A percentile compares a stretch with the other conserved stretches of the same genome.
phyloP scores from a whole-genome alignment of 148 eudicot species.

The Pouteria glomerata region DNA sequence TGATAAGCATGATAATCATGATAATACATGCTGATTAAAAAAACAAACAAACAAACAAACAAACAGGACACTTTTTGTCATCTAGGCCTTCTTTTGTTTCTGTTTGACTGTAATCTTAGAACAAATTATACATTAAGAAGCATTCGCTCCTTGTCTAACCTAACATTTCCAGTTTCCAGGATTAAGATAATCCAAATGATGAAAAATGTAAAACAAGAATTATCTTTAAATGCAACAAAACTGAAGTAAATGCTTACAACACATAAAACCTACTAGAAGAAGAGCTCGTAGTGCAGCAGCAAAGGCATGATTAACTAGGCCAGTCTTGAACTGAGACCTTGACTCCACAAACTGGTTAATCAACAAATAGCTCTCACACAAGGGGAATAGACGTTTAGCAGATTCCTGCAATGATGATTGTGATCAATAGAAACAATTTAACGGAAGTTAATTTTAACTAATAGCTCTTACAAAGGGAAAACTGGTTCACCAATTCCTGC shows the following conservation, averaged over 20 bases:
- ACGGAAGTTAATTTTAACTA: constrained; percentile 25
- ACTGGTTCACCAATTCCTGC: constrained; percentile 81
- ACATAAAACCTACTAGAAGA: constrained; percentile 59
- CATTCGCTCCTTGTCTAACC: neutral
- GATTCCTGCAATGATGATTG: constrained; percentile 55
- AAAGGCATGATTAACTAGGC: constrained; percentile 96
- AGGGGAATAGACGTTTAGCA: constrained; percentile 71
- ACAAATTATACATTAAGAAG: constrained; percentile 1
- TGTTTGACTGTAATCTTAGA: neutral
- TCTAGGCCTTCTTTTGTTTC: neutral
- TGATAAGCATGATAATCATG: neutral
- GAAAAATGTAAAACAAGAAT: neutral
- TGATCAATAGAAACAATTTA: neutral
- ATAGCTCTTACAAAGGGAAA: constrained; percentile 85
- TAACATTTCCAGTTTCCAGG: neutral
- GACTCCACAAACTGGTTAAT: constrained; percentile 89
- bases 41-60: too few relatives aligned
- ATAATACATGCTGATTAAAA: too few relatives aligned
- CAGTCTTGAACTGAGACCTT: constrained; percentile 88
- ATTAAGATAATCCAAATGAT: neutral
- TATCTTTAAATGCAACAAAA: constrained; percentile 5
- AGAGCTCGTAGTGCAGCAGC: constrained; percentile 88
- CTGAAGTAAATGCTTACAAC: constrained; percentile 9
- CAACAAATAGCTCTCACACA: constrained; percentile 79
- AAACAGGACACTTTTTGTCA: neutral